A percentile compares a stretch with the other conserved stretches of the same genome.
Conservation (phyloP, 495 filamentous ascomycete genomes). For the Aspergillus asperescens region DNA sequence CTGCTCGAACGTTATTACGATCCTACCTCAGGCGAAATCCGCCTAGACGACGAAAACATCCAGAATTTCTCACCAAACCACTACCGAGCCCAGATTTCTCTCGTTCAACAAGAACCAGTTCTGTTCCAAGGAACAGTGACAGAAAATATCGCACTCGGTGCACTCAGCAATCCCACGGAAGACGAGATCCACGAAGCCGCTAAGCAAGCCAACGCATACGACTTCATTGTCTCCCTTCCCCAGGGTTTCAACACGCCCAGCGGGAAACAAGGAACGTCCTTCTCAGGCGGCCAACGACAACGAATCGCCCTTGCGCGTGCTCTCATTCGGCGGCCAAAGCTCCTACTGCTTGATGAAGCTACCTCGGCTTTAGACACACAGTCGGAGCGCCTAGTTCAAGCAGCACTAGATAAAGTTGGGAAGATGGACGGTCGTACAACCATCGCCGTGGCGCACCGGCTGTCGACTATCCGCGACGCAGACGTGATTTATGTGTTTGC, state of each 20-base stretch:
- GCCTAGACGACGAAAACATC: constrained; percentile 43
- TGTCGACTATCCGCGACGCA: constrained; percentile 76
- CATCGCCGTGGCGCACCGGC: constrained; percentile 70
- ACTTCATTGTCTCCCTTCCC: constrained; percentile 73
- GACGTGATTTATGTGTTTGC: constrained; percentile 82
- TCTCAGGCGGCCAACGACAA: constrained; percentile 85
- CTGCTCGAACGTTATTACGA: constrained; percentile 53
- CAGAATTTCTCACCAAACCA: constrained; percentile 22
- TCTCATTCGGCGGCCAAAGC: constrained; percentile 62
- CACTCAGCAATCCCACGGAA: constrained; percentile 59
- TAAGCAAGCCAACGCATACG: constrained; percentile 70
- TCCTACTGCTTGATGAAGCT: constrained; percentile 76
- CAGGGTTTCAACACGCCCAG: constrained; percentile 72
- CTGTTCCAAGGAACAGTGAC: constrained; percentile 51
- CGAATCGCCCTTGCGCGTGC: constrained; percentile 73
- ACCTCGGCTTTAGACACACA: constrained; percentile 77
- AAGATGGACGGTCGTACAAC: constrained; percentile 59
- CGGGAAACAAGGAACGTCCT: constrained; percentile 68
- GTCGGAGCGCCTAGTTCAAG: constrained; percentile 77
- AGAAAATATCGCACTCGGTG: constrained; percentile 51
- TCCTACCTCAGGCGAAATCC: constrained; percentile 35
- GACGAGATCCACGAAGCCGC: constrained; percentile 63
- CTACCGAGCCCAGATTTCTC: constrained; percentile 47
- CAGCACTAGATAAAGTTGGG: constrained; percentile 69
- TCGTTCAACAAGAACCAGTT: constrained; percentile 52